A percentile compares a stretch with the other conserved stretches of the same genome.
phyloP scores from a whole-genome alignment of 768 basidiomycete species.

The Psilocybe sp. region DNA sequence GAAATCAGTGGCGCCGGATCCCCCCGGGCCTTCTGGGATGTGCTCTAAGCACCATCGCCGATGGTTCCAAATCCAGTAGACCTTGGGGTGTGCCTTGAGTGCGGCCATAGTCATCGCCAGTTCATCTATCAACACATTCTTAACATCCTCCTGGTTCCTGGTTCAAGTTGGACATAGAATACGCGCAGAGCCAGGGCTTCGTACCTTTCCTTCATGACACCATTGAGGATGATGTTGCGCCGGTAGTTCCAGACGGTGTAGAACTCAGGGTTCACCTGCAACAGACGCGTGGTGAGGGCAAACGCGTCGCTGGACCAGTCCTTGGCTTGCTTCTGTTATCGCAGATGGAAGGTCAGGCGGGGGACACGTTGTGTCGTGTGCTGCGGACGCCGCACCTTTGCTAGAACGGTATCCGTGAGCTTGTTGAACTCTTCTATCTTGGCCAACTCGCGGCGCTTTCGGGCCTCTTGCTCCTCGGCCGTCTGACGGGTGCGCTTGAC shows the following conservation, averaged over 20 bases:
- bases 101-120: conserved; percentile 77
- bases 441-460: conserved; percentile 64
- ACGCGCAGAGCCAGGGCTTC: conserved; percentile 7
- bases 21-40: conserved; percentile 70
- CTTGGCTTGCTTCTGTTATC: conserved; percentile 59
- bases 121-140: conserved; percentile 67
- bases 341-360: conserved; percentile 8
- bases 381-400: conserved; percentile 50
- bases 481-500: conserved; percentile 62
- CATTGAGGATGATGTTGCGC: conserved; percentile 69
- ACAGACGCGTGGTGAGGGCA: conserved; percentile 68
- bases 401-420: conserved; percentile 60
- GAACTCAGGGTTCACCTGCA: conserved; percentile 90
- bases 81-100: conserved; percentile 85
- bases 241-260: conserved; percentile 98
- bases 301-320: conserved; percentile 79
- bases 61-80: conserved; percentile 99
- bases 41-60: conserved; percentile 92
- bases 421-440: conserved; percentile 77
- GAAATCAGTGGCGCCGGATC: conserved; percentile 38
- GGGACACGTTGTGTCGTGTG: neutral
- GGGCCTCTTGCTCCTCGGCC: conserved; percentile 60
- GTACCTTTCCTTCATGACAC: conserved; percentile 68
- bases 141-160: conserved; percentile 61
- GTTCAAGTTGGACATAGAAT: conserved; percentile 15